These are phyloP conservation scores for Penstemon barbatus DNA, from an alignment of 257 asterid genomes.

Conservation along the genomic window DNA sequence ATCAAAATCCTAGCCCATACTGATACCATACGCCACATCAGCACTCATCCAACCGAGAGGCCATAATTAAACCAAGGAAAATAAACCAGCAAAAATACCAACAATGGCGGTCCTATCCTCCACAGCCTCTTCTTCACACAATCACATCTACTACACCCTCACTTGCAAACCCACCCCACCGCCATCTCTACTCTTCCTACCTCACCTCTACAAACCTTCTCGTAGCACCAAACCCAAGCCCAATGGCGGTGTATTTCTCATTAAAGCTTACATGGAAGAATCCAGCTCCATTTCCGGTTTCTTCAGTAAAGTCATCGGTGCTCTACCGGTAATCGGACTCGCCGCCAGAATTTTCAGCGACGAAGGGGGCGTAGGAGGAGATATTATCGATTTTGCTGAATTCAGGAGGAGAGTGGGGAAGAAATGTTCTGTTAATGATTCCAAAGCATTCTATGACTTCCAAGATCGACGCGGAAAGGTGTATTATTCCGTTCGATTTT, in stretches of 20 bases:
- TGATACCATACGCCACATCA: not conserved
- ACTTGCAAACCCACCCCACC: constrained; percentile 46
- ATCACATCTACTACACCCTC: constrained; percentile 36
- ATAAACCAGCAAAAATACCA: constrained; percentile 25
- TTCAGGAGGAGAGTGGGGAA: constrained; percentile 87
- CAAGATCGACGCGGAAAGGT: constrained; percentile 90
- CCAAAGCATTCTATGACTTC: constrained; percentile 74
- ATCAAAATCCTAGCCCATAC: constrained; percentile 1
- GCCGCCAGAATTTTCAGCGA: constrained; percentile 72
- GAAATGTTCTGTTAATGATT: constrained; percentile 81
- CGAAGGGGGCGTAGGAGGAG: constrained; percentile 92
- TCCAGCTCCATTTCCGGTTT: constrained; percentile 65
- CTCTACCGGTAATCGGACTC: constrained; percentile 88
- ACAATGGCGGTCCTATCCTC: constrained; percentile 73
- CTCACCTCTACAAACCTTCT: constrained; percentile 42
- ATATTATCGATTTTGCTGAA: constrained; percentile 84
- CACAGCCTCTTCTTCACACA: constrained; percentile 41
- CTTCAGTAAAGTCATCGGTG: constrained; percentile 74
- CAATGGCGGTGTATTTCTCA: constrained; percentile 40
- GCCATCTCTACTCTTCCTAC: constrained; percentile 51
- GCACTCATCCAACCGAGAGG: constrained; percentile 46
- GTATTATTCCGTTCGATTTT: not conserved
- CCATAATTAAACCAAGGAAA: constrained; percentile 43
- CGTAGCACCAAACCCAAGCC: constrained; percentile 34
- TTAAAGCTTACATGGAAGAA: constrained; percentile 85